Conservation (phyloP, 2,329 filamentous ascomycete genomes). For the Hortaea werneckii region DNA sequence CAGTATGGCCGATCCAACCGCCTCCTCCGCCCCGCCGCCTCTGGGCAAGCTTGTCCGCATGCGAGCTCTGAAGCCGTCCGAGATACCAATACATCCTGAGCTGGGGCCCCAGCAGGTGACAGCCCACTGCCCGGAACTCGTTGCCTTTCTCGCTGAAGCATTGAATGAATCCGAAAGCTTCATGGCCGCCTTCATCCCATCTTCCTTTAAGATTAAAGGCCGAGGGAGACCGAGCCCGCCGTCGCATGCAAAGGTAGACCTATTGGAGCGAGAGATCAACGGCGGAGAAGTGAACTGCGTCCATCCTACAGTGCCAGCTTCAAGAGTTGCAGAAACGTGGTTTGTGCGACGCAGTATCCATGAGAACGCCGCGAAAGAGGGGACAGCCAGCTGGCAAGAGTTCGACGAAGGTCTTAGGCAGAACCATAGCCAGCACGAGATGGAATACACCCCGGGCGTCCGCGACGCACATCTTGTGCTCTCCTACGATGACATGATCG, state of each 20-base stretch:
- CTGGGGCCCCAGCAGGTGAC: slow-evolving; percentile 21
- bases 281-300: slow-evolving; percentile 30
- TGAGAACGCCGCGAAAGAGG: slow-evolving; percentile 37
- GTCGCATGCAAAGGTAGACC: slow-evolving; percentile 43
- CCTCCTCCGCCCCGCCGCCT: not conserved
- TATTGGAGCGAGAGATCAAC: slow-evolving; percentile 43
- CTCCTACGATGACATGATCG: slow-evolving; percentile 31
- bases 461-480: slow-evolving; percentile 37
- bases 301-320: not conserved
- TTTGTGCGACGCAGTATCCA: slow-evolving; percentile 54
- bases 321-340: slow-evolving; percentile 46
- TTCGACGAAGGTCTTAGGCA: slow-evolving; percentile 51
- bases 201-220: slow-evolving; percentile 44
- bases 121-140: slow-evolving; percentile 35
- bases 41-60: slow-evolving; percentile 21
- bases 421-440: slow-evolving; percentile 47
- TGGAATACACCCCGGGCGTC: slow-evolving; percentile 48
- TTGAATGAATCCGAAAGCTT: slow-evolving; percentile 52
- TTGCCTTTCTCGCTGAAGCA: slow-evolving; percentile 42
- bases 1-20: not conserved
- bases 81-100: slow-evolving; percentile 26
- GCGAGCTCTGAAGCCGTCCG: slow-evolving; percentile 16
- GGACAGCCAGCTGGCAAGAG: slow-evolving; percentile 54
- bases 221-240: slow-evolving; percentile 38
- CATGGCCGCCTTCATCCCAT: slow-evolving; percentile 44